Evolutionary conservation across 257 asterid species (phyloP).

Genomic region (Lantana camara): DNA sequence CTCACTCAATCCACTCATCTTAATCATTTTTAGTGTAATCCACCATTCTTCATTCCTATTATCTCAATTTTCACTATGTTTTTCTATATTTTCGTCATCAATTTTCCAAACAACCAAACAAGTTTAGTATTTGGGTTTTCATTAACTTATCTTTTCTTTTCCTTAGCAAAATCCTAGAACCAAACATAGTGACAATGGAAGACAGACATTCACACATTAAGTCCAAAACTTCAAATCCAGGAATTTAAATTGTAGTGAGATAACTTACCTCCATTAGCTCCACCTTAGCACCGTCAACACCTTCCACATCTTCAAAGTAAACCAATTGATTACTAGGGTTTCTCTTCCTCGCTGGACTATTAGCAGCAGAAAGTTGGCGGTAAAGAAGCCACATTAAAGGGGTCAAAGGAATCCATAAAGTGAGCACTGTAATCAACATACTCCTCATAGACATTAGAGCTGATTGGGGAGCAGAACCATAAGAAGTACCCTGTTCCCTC

Average conservation of each 20-base stretch:
- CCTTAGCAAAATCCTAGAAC: no score
- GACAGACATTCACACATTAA: no score
- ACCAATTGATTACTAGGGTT: slow-evolving; percentile 62
- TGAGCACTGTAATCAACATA: slow-evolving; percentile 67
- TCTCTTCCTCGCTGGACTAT: slow-evolving; percentile 78
- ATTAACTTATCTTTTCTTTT: no score
- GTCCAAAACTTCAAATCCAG: slow-evolving; percentile 2
- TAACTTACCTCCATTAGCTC: slow-evolving; percentile 90
- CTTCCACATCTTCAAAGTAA: slow-evolving; percentile 87
- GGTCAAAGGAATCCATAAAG: slow-evolving; percentile 91
- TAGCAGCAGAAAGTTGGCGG: slow-evolving; percentile 86
- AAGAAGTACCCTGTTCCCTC: slow-evolving; percentile 80
- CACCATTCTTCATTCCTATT: no score
- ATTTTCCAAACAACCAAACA: no score
- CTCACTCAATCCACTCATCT: no score
- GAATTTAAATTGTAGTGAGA: background rate
- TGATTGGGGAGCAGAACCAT: slow-evolving; percentile 92
- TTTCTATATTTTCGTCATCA: no score
- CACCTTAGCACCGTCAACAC: slow-evolving; percentile 90
- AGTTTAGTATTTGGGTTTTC: no score
- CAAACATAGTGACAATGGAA: no score
- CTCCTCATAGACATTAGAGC: slow-evolving; percentile 62
- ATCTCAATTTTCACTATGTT: no score
- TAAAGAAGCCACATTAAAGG: slow-evolving; percentile 91
- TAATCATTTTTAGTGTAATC: no score